Evolutionary conservation across 176 grass and related monocot genomes (phyloP).

Genomic region (Areca catechu): DNA sequence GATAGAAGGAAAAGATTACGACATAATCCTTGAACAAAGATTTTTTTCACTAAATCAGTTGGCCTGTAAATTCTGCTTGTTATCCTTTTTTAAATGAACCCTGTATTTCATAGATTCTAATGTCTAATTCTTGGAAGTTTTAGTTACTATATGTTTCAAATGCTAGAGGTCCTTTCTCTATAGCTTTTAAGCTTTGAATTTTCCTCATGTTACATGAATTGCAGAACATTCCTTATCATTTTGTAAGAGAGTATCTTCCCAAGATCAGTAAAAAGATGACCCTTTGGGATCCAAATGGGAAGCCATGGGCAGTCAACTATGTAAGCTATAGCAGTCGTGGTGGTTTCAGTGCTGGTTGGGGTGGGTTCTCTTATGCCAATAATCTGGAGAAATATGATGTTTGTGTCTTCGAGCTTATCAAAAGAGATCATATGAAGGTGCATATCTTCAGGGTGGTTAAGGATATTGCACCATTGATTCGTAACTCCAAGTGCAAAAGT

Average conservation of each 20-base stretch:
- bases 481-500: background rate
- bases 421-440: constrained; percentile 60
- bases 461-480: constrained; percentile 37
- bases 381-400: constrained; percentile 74
- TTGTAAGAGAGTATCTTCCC: constrained; percentile 47
- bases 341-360: constrained; percentile 71
- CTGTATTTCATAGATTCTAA: no score
- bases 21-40: no score
- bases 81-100: no score
- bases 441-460: constrained; percentile 77
- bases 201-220: constrained; percentile 9
- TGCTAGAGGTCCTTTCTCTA: no score
- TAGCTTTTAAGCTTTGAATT: no score
- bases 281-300: constrained; percentile 62
- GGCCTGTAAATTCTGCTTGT: no score
- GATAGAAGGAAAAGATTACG: no score
- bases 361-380: constrained; percentile 50
- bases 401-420: constrained; percentile 70
- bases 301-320: constrained; percentile 58
- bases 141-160: no score
- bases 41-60: no score
- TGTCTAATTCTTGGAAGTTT: background rate
- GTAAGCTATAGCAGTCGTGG: constrained; percentile 33
- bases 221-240: constrained; percentile 44
- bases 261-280: constrained; percentile 37